Base-by-base conservation (phyloP, 2,329 filamentous ascomycete species). In the Pleurostoma richardsiae region DNA sequence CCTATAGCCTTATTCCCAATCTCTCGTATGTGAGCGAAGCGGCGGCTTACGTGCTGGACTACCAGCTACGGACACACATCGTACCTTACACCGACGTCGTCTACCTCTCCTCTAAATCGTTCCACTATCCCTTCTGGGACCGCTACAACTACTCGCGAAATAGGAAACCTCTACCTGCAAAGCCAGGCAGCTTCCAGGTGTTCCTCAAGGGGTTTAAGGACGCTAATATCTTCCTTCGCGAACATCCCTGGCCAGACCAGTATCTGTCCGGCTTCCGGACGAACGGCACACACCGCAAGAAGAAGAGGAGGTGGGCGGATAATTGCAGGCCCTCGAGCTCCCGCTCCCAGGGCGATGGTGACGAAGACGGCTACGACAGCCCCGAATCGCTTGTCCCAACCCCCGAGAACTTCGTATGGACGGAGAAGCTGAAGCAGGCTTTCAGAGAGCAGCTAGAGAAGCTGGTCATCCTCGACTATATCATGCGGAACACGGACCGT, bases 51-150 rank as follows among this genome's bases (percentile, higher is more conserved):
- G 90, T 96, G 5, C 83, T 99, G 44, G 94, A 99, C 67, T 84
- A 81, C 55, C 90, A 95, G 60, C 74, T 99, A 43, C 86, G 85
- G 56, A 97, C 94, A 26, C 83, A 95, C 62, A 77, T 99, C 56
- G 95, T 99, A 4, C 94, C 94, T 1, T 97, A 96, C 59, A 99
- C 94, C 39, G 94, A 96, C 59, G 89, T 99, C 39, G 90, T 97
- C 31, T 88, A 86, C 60, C 75, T 99, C 29, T 95, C 92, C 5
- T 97, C 94, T 19, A 97, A 95, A 65, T 95, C 91, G 2, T 99
- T 99, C 65, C 91, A 95, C 66, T 99, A 99, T 62, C 94, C 96
- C 49, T 97, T 94, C 65, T 99, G 91, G 91, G 91, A 96, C 60
- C 83, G 92, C 26, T 81, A 91, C 59, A 90, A 85, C 57, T 94